These are phyloP conservation scores for Wickerhamomyces sp. DNA, from an alignment of 1,139 yeast genomes.

Conservation along the genomic window DNA sequence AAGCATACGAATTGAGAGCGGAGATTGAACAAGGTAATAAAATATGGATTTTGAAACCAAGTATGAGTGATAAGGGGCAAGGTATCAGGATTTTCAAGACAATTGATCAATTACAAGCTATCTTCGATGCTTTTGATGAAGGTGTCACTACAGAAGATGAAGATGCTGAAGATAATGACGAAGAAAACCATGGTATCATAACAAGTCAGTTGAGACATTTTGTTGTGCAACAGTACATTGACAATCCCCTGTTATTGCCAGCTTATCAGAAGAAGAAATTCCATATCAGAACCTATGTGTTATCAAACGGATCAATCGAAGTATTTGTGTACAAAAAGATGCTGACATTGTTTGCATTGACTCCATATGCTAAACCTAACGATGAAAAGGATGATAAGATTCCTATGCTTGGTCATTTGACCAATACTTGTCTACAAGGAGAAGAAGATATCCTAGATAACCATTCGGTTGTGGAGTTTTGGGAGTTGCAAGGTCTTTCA, in stretches of 20 bases:
- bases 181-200: slow-evolving; percentile 54
- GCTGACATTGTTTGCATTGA: slow-evolving; percentile 73
- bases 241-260: slow-evolving; percentile 59
- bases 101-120: slow-evolving; percentile 70
- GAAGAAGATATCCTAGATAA: slow-evolving; percentile 35
- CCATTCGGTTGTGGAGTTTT: slow-evolving; percentile 61
- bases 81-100: slow-evolving; percentile 83
- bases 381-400: slow-evolving; percentile 28
- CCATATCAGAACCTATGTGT: slow-evolving; percentile 84
- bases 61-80: slow-evolving; percentile 97
- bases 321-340: slow-evolving; percentile 79
- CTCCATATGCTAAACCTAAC: slow-evolving; percentile 41
- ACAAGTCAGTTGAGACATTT: slow-evolving; percentile 88
- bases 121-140: slow-evolving; percentile 83
- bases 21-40: slow-evolving; percentile 62
- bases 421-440: slow-evolving; percentile 88
- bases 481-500: slow-evolving; percentile 46
- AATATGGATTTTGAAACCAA: slow-evolving; percentile 88
- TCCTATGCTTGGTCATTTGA: slow-evolving; percentile 55
- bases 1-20: slow-evolving; percentile 79
- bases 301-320: slow-evolving; percentile 64
- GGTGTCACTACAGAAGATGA: slow-evolving; percentile 43
- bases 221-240: slow-evolving; percentile 76
- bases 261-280: slow-evolving; percentile 69
- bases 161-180: slow-evolving; percentile 43